phyloP scores from a whole-genome alignment of 371 early-diverging fungal species.

The Mucor racemosus region DNA sequence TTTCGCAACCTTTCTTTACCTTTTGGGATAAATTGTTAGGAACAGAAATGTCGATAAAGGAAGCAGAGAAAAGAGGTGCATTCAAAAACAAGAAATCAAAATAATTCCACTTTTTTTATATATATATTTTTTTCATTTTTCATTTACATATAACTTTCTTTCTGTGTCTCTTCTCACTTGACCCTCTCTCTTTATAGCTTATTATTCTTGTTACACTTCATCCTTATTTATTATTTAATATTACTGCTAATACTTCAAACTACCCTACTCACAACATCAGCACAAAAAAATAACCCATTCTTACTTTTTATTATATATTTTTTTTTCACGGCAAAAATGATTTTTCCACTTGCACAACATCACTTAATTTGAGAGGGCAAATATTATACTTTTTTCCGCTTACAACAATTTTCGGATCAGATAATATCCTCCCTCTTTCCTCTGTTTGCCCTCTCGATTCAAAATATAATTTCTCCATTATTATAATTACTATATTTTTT shows the following conservation, averaged over 20 bases:
- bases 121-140: neutral
- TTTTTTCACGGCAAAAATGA: neutral
- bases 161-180: neutral
- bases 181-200: neutral
- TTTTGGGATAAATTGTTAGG: constrained; percentile 66
- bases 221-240: constrained; percentile 1
- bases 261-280: neutral
- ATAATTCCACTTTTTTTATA: neutral
- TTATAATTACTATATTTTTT: neutral
- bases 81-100: constrained; percentile 10
- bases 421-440: constrained; percentile 3
- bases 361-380: constrained; percentile 3
- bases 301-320: neutral
- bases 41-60: constrained; percentile 32
- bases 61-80: constrained; percentile 21
- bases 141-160: neutral
- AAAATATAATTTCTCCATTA: neutral
- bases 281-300: neutral
- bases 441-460: neutral
- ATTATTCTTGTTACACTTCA: constrained; percentile 2
- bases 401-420: neutral
- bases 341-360: constrained; percentile 1
- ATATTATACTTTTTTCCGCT: neutral
- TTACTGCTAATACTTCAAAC: neutral
- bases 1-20: constrained; percentile 71